Conservation (phyloP, 2,329 filamentous ascomycete genomes). For the Penicillium sp. region DNA sequence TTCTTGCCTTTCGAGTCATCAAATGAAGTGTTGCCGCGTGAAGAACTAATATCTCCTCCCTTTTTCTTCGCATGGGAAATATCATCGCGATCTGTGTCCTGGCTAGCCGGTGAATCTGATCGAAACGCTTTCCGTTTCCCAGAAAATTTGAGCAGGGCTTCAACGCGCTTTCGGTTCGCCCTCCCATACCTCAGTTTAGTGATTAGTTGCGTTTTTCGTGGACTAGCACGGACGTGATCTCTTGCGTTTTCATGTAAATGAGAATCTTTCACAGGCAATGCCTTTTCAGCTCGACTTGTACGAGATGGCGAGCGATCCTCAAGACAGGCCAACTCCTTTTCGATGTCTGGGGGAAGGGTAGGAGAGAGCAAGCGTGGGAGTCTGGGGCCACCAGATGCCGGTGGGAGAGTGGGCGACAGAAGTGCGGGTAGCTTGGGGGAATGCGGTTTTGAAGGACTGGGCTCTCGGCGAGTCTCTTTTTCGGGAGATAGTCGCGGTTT, state of each 20-base stretch:
- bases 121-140: conserved; percentile 36
- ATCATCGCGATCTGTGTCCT: conserved; percentile 26
- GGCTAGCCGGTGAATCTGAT: conserved; percentile 25
- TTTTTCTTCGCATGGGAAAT: conserved; percentile 17
- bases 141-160: conserved; percentile 46
- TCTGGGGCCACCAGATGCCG: conserved; percentile 40
- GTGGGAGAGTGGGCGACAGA: conserved; percentile 44
- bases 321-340: conserved; percentile 51
- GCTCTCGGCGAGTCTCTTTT: conserved; percentile 27
- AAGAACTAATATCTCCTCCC: conserved; percentile 13
- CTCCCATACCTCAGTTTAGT: conserved; percentile 55
- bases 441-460: conserved; percentile 23
- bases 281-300: conserved; percentile 3
- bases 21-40: conserved; percentile 6
- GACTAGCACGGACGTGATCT: conserved; percentile 4
- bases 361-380: conserved; percentile 59
- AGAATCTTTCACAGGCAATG: conserved; percentile 10
- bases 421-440: conserved; percentile 36
- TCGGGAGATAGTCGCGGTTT: conserved; percentile 42
- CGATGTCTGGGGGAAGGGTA: conserved; percentile 56
- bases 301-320: conserved; percentile 34
- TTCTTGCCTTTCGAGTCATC: conserved; percentile 21
- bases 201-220: conserved; percentile 37
- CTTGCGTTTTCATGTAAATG: conserved; percentile 5
- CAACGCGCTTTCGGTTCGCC: conserved; percentile 49